These are phyloP conservation scores for Aspergillus neotritici DNA, from an alignment of 2,329 filamentous ascomycete genomes.

Conservation along the genomic window DNA sequence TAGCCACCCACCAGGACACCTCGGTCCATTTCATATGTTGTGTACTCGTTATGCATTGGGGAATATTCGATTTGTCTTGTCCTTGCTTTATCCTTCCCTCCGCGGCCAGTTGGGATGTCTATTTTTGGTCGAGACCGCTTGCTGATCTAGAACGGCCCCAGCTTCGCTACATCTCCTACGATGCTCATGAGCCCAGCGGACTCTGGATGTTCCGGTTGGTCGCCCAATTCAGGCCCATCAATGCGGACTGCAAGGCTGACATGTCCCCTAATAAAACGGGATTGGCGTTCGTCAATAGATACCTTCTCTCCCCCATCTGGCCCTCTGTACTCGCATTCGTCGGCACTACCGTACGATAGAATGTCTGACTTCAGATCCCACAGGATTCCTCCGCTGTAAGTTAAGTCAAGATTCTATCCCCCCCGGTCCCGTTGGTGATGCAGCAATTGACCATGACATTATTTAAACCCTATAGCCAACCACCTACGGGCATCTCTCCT, in stretches of 20 bases:
- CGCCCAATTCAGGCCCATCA: constrained; percentile 12
- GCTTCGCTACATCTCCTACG: constrained; percentile 47
- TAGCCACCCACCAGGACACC: constrained; percentile 3
- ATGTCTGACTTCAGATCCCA: constrained; percentile 34
- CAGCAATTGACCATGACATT: constrained; percentile 13
- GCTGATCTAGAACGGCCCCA: constrained; percentile 27
- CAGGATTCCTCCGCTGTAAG: constrained; percentile 39
- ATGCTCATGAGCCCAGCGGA: constrained; percentile 48
- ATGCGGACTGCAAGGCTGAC: not conserved
- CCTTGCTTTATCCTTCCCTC: not conserved
- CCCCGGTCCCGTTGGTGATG: not conserved
- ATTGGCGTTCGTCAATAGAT: constrained; percentile 20
- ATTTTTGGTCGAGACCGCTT: constrained; percentile 2
- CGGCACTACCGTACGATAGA: constrained; percentile 31
- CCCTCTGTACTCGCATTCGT: constrained; percentile 31
- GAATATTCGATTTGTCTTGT: constrained; percentile 3
- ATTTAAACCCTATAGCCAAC: constrained; percentile 35
- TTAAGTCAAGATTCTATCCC: constrained; percentile 2
- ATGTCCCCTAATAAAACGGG: not conserved
- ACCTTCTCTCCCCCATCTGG: constrained; percentile 29
- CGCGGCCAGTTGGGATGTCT: not conserved
- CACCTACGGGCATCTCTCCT: constrained; percentile 44
- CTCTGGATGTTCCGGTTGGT: constrained; percentile 49
- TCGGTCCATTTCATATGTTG: constrained; percentile 9
- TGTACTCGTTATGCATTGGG: constrained; percentile 11